Percentiles rank a stretch among this genome's conserved stretches.
Conservation (phyloP, 2,329 filamentous ascomycete genomes). For the Phymatotrichopsis omnivora region DNA sequence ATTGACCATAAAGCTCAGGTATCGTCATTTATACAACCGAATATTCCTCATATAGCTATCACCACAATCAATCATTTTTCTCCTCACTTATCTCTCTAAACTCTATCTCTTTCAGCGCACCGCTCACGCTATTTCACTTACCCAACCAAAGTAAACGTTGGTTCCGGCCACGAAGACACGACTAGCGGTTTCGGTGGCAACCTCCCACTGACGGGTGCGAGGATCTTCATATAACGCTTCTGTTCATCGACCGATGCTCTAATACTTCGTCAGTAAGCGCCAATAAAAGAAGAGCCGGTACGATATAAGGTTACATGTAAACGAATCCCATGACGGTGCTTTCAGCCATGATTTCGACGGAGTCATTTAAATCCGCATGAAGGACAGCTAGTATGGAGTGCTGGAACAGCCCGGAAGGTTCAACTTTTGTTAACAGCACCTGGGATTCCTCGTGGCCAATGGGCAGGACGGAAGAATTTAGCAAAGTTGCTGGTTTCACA, state of each 20-base stretch:
- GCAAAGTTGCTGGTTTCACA: constrained; percentile 24
- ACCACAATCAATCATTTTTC: too few species aligned
- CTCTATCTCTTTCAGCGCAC: too few species aligned
- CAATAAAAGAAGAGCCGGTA: background rate
- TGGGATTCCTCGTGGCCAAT: constrained; percentile 29
- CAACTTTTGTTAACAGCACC: constrained; percentile 15
- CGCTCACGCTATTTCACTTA: constrained; percentile 25
- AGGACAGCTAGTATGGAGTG: constrained; percentile 81
- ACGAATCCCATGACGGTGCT: constrained; percentile 84
- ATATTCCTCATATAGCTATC: too few species aligned
- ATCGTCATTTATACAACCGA: too few species aligned
- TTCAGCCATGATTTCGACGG: constrained; percentile 62
- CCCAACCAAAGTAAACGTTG: constrained; percentile 32
- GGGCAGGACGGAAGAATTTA: constrained; percentile 33
- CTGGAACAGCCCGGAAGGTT: constrained; percentile 44
- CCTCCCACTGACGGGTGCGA: constrained; percentile 74
- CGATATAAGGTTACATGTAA: constrained; percentile 59
- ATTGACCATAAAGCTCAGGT: too few species aligned
- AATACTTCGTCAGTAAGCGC: background rate
- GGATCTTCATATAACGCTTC: constrained; percentile 65
- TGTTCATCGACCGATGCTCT: constrained; percentile 63
- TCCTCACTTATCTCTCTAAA: too few species aligned
- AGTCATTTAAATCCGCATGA: constrained; percentile 59
- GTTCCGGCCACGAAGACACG: constrained; percentile 26
- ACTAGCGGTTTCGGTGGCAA: constrained; percentile 71